Percentiles rank a stretch among this genome's conserved stretches.
Evolutionary conservation across 768 basidiomycete species (phyloP).

Genomic region (Boletellus ananas): DNA sequence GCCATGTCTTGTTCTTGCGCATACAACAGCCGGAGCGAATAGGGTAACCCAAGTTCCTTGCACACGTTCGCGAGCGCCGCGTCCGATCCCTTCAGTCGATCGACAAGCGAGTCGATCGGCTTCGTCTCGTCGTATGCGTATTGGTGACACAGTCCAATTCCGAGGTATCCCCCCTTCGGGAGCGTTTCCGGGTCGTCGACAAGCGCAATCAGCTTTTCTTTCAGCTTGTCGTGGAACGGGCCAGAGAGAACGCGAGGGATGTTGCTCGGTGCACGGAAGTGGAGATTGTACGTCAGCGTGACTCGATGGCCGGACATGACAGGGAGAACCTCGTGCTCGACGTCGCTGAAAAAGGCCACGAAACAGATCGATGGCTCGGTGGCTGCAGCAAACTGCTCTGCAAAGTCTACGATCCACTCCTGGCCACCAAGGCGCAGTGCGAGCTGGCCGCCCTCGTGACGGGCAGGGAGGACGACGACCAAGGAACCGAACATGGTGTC

Average conservation of each 20-base stretch:
- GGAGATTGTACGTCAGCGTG: slow-evolving; percentile 41
- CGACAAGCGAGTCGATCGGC: not conserved
- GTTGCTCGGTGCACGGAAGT: not conserved
- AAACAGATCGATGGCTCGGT: slow-evolving; percentile 26
- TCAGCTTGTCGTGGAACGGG: slow-evolving; percentile 1
- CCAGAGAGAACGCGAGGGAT: not conserved
- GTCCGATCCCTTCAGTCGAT: slow-evolving; percentile 4
- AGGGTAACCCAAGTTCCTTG: not conserved
- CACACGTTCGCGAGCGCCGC: slow-evolving; percentile 1
- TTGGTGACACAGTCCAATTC: slow-evolving; percentile 33
- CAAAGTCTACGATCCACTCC: slow-evolving; percentile 39
- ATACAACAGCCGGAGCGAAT: slow-evolving; percentile 1
- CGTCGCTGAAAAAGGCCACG: slow-evolving; percentile 39
- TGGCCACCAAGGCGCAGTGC: slow-evolving; percentile 32
- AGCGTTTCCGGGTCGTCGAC: slow-evolving; percentile 27
- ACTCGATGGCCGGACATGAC: slow-evolving; percentile 41
- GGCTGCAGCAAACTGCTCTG: slow-evolving; percentile 3
- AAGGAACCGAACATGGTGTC: slow-evolving; percentile 49
- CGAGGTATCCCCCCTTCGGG: slow-evolving; percentile 31
- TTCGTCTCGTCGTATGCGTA: slow-evolving; percentile 19
- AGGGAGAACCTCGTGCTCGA: slow-evolving; percentile 41
- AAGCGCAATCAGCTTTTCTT: slow-evolving; percentile 7
- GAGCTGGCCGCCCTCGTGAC: slow-evolving; percentile 44
- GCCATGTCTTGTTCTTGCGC: not conserved
- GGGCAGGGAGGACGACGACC: slow-evolving; percentile 43